These are phyloP conservation scores for Starmerella bacillaris DNA, from an alignment of 805 yeast genomes.

Conservation along the genomic window DNA sequence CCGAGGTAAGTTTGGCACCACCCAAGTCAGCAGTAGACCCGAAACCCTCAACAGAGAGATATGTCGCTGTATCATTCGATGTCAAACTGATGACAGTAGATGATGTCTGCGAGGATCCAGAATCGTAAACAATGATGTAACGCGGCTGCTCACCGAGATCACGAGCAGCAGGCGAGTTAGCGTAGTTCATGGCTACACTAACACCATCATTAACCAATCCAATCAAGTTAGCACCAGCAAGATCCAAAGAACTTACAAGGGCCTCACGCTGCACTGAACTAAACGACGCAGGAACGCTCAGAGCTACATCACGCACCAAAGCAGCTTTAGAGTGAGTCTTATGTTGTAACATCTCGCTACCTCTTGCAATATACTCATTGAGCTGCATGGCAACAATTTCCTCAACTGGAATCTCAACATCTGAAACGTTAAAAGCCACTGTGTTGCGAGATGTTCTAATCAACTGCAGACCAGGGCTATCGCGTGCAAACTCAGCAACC, in stretches of 20 bases:
- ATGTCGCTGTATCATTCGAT: constrained; percentile 16
- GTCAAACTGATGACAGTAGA: constrained; percentile 47
- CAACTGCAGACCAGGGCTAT: constrained; percentile 43
- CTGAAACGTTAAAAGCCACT: constrained; percentile 37
- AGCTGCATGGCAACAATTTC: constrained; percentile 74
- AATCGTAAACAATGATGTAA: constrained; percentile 61
- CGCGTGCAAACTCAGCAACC: constrained; percentile 30
- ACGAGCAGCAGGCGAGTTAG: constrained; percentile 30
- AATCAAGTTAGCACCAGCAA: constrained; percentile 48
- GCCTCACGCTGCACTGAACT: constrained; percentile 50
- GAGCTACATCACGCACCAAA: constrained; percentile 42
- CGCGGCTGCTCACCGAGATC: constrained; percentile 30
- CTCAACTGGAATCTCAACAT: constrained; percentile 41
- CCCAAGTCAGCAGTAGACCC: constrained; percentile 54
- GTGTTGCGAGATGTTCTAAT: constrained; percentile 32
- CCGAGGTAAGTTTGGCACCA: constrained; percentile 55
- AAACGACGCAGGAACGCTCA: constrained; percentile 64
- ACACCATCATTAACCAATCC: constrained; percentile 75
- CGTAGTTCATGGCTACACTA: constrained; percentile 76
- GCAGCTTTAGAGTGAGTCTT: constrained; percentile 28
- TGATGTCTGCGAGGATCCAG: constrained; percentile 82
- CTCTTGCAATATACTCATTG: constrained; percentile 45
- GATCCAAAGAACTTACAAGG: constrained; percentile 47
- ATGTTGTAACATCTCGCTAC: constrained; percentile 39
- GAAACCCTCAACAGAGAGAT: constrained; percentile 50